Conservation (phyloP, 106 monocot species). For the Agapanthus africanus region DNA sequence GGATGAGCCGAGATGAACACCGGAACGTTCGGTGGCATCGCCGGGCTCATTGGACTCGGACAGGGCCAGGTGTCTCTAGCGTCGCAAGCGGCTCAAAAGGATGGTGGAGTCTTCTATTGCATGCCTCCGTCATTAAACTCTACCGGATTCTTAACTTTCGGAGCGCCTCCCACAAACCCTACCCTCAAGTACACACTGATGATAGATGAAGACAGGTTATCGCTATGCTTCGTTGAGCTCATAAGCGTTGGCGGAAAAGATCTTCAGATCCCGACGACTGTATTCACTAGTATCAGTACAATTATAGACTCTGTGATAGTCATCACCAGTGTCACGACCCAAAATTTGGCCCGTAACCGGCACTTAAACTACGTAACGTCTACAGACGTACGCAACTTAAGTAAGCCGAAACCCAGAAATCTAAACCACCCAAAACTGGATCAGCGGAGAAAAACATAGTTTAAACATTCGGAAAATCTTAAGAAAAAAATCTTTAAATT, state of each 20-base stretch:
- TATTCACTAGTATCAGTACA: slow-evolving; percentile 24
- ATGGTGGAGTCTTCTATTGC: slow-evolving; percentile 44
- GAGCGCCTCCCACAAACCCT: background rate
- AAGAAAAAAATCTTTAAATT: no score
- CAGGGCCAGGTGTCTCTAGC: slow-evolving; percentile 20
- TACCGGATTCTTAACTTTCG: slow-evolving; percentile 30
- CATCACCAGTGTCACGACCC: no score
- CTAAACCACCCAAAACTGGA: no score
- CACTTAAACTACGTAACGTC: no score
- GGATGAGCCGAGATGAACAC: slow-evolving; percentile 34
- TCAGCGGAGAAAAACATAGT: no score
- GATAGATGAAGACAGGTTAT: background rate
- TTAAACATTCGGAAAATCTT: no score
- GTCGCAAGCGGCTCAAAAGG: slow-evolving; percentile 20
- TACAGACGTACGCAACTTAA: no score
- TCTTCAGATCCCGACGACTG: slow-evolving; percentile 9
- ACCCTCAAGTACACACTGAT: slow-evolving; percentile 16
- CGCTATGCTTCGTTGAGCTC: slow-evolving; percentile 24
- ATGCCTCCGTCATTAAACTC: slow-evolving; percentile 27
- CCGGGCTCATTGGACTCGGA: slow-evolving; percentile 39
- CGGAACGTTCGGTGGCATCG: no score
- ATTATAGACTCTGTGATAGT: slow-evolving; percentile 55
- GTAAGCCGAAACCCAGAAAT: no score
- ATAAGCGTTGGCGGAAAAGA: slow-evolving; percentile 25
- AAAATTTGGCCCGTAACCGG: no score